phyloP scores from a whole-genome alignment of 192 early-diverging fungal species.

The Dissophora ornata region DNA sequence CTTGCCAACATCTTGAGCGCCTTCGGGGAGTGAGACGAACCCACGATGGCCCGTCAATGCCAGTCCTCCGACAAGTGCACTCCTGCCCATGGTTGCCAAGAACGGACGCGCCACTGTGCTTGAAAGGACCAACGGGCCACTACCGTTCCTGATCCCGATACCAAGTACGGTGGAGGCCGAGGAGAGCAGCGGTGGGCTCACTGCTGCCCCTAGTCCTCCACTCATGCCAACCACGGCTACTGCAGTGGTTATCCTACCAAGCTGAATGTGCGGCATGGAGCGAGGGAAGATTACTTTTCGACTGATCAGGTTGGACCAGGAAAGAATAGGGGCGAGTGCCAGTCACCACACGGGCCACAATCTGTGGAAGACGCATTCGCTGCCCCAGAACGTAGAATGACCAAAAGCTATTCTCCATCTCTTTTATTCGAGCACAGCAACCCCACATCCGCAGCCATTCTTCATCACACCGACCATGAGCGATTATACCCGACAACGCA shows the following conservation, averaged over 20 bases:
- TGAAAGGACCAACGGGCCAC: not conserved
- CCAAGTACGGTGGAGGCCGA: slow-evolving; percentile 3
- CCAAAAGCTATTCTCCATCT: no score
- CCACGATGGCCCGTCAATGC: slow-evolving; percentile 22
- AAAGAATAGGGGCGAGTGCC: not conserved
- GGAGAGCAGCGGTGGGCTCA: slow-evolving; percentile 6
- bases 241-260: slow-evolving; percentile 31
- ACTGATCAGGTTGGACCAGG: no score
- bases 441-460: no score
- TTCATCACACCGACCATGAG: not conserved
- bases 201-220: not conserved
- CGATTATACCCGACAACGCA: slow-evolving; percentile 14
- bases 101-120: slow-evolving; percentile 2
- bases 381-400: no score
- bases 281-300: not conserved
- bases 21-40: slow-evolving; percentile 30
- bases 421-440: no score
- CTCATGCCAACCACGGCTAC: slow-evolving; percentile 27
- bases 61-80: slow-evolving; percentile 30
- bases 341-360: no score
- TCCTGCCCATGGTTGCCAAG: slow-evolving; percentile 4
- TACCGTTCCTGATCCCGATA: not conserved
- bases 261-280: slow-evolving; percentile 33
- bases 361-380: no score
- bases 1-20: slow-evolving; percentile 37